Evolutionary conservation across 768 basidiomycete genomes (phyloP).

Genomic region (Psilocybe azurescens): DNA sequence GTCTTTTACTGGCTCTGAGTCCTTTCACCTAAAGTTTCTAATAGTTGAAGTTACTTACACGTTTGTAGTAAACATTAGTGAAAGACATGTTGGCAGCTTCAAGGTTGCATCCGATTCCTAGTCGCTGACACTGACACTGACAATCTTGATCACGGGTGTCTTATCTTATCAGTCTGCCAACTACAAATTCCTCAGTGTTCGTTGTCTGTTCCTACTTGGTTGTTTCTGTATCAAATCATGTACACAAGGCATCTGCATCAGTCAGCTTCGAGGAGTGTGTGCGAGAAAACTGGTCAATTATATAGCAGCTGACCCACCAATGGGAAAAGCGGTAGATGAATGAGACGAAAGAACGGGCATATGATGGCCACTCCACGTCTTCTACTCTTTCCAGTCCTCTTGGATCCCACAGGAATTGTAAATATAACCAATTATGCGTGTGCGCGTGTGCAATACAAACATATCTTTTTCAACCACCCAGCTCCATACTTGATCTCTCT

Average conservation of each 20-base stretch:
- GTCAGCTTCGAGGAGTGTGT: neutral
- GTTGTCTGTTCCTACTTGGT: neutral
- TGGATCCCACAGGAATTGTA: slow-evolving; percentile 22
- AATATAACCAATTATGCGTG: slow-evolving; percentile 18
- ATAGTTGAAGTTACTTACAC: slow-evolving; percentile 54
- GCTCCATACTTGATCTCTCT: slow-evolving; percentile 21
- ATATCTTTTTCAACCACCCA: slow-evolving; percentile 8
- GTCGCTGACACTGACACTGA: neutral
- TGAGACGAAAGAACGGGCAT: slow-evolving; percentile 11
- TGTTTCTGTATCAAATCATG: neutral
- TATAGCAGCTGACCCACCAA: neutral
- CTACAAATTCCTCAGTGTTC: neutral
- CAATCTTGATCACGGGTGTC: slow-evolving; percentile 9
- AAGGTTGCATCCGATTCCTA: neutral
- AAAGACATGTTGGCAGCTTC: slow-evolving; percentile 58
- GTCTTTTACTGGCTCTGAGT: slow-evolving; percentile 50
- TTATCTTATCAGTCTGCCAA: slow-evolving; percentile 10
- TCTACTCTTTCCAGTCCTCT: slow-evolving; percentile 2
- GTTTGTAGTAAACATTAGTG: slow-evolving; percentile 88
- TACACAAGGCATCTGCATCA: neutral
- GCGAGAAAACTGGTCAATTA: neutral
- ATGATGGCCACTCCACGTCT: slow-evolving; percentile 10
- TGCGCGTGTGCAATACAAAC: neutral
- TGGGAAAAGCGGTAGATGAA: slow-evolving; percentile 10
- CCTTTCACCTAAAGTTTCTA: slow-evolving; percentile 3